phyloP scores from a whole-genome alignment of 2,329 filamentous ascomycete species.

The Exophiala oligosperma region DNA sequence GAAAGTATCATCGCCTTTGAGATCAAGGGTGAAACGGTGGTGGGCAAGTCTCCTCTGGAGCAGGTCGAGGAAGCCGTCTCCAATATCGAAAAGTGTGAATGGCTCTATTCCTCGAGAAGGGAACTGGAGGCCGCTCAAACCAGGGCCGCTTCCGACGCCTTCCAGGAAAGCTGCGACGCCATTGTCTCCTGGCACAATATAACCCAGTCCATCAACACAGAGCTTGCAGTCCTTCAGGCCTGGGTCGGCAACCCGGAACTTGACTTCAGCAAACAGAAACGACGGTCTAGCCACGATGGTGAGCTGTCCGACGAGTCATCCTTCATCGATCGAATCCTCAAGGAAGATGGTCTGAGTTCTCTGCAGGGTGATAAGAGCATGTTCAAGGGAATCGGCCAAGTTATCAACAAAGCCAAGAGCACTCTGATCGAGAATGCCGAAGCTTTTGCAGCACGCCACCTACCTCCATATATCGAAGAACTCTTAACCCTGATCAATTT shows the following conservation, averaged over 20 bases:
- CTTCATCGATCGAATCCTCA: slow-evolving; percentile 91
- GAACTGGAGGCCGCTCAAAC: slow-evolving; percentile 75
- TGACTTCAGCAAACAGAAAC: slow-evolving; percentile 78
- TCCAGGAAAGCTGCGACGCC: slow-evolving; percentile 79
- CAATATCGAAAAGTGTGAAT: slow-evolving; percentile 87
- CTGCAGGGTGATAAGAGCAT: slow-evolving; percentile 82
- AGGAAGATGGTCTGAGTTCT: slow-evolving; percentile 91
- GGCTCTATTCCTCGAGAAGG: slow-evolving; percentile 77
- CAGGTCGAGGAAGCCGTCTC: slow-evolving; percentile 87
- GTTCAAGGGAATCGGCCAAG: slow-evolving; percentile 76
- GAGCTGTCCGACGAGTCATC: slow-evolving; percentile 86
- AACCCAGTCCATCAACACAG: slow-evolving; percentile 91
- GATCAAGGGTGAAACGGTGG: slow-evolving; percentile 90
- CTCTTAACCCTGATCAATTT: slow-evolving; percentile 96
- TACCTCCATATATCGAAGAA: slow-evolving; percentile 96
- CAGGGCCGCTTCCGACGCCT: slow-evolving; percentile 72
- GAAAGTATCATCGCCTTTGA: slow-evolving; percentile 91
- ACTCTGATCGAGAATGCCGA: slow-evolving; percentile 85
- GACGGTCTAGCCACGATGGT: slow-evolving; percentile 66
- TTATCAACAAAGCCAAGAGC: slow-evolving; percentile 90
- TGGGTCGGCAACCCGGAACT: slow-evolving; percentile 98
- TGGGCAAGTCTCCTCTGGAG: slow-evolving; percentile 79
- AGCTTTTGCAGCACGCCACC: slow-evolving; percentile 81
- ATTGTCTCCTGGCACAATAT: slow-evolving; percentile 97
- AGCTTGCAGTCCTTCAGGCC: slow-evolving; percentile 84